Evolutionary conservation across 345 rosid species (phyloP).

Genomic region (Garcia nutans): DNA sequence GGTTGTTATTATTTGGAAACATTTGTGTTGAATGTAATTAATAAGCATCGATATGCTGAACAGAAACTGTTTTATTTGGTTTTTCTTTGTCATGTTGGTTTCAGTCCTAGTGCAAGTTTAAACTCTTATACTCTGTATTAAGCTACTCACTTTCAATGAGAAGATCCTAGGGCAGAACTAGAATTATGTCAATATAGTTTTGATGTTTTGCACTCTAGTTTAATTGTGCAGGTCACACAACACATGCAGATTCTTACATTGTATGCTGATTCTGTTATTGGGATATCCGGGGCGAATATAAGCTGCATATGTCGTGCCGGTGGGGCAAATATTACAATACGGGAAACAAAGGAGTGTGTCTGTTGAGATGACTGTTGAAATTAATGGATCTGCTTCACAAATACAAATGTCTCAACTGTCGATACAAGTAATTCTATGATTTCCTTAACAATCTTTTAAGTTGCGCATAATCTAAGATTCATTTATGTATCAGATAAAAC

Average conservation of each 20-base stretch:
- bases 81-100: too few species aligned
- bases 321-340: constrained; percentile 91
- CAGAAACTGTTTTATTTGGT: too few species aligned
- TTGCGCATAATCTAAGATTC: too few species aligned
- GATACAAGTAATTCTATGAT: constrained; percentile 47
- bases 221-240: constrained; percentile 56
- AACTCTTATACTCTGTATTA: too few species aligned
- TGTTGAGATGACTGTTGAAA: constrained; percentile 95
- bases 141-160: too few species aligned
- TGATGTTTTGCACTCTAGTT: constrained; percentile 1
- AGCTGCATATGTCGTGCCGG: constrained; percentile 92
- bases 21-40: too few species aligned
- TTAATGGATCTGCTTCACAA: constrained; percentile 88
- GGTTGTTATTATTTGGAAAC: too few species aligned
- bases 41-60: too few species aligned
- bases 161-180: too few species aligned
- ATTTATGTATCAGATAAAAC: too few species aligned
- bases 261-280: constrained; percentile 91
- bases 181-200: too few species aligned
- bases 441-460: background rate
- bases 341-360: constrained; percentile 91
- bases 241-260: constrained; percentile 87
- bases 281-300: constrained; percentile 84
- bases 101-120: too few species aligned
- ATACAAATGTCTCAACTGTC: constrained; percentile 92